A percentile compares a stretch with the other conserved stretches of the same genome.
Evolutionary conservation across 257 asterid genomes (phyloP).

Genomic region (Petunia secreta): DNA sequence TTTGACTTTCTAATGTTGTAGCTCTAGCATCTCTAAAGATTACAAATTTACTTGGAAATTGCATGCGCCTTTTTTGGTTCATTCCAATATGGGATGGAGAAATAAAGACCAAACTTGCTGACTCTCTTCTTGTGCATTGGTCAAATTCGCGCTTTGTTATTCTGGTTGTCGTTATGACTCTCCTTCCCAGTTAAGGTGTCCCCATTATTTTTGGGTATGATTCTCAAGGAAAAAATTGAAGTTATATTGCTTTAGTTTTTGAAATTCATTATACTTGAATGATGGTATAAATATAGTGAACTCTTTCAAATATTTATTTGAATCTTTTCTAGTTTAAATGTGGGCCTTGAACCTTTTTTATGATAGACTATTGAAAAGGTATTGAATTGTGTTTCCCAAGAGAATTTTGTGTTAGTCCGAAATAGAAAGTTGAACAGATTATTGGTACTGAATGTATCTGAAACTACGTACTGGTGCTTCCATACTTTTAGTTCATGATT

Average conservation of each 20-base stretch:
- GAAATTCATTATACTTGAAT: not conserved
- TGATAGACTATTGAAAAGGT: not conserved
- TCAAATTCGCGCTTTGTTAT: not conserved
- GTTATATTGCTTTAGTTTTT: not conserved
- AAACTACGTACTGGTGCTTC: not conserved
- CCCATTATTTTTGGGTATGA: conserved; percentile 15
- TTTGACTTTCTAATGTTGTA: not conserved
- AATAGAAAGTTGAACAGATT: conserved; percentile 1
- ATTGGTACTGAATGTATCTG: not conserved
- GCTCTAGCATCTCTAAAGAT: conserved; percentile 1
- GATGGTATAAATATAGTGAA: not conserved
- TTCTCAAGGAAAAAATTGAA: not conserved
- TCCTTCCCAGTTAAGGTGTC: conserved; percentile 7
- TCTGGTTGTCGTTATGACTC: not conserved
- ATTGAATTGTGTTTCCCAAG: conserved; percentile 4
- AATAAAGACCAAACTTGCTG: not conserved
- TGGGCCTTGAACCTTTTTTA: not conserved
- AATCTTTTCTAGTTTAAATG: not conserved
- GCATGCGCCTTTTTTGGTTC: not conserved
- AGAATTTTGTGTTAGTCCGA: not conserved
- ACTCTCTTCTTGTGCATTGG: conserved; percentile 4
- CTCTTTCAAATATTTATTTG: conserved; percentile 15
- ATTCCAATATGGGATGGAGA: conserved; percentile 4
- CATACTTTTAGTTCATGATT: not conserved
- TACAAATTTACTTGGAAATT: conserved; percentile 15